These are phyloP conservation scores for Mycena alexandri DNA, from an alignment of 768 basidiomycete species.

Conservation along the genomic window DNA sequence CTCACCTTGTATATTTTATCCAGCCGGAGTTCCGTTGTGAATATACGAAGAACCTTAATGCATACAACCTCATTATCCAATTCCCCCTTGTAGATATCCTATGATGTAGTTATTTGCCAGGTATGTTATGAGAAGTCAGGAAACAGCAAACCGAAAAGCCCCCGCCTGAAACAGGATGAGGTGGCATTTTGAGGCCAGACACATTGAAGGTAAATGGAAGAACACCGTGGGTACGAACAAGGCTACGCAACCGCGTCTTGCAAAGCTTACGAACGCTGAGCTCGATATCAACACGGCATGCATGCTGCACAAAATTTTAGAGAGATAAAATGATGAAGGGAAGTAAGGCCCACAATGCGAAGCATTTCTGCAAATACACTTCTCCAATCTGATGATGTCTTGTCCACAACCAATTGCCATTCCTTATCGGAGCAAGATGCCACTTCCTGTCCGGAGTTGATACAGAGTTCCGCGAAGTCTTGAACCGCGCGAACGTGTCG, in stretches of 20 bases:
- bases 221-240: slow-evolving; percentile 16
- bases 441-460: slow-evolving; percentile 15
- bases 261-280: slow-evolving; percentile 14
- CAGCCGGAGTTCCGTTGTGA: slow-evolving; percentile 14
- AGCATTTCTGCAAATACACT: slow-evolving; percentile 19
- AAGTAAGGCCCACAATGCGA: slow-evolving; percentile 10
- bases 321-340: slow-evolving; percentile 6
- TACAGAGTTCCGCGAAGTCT: slow-evolving; percentile 19
- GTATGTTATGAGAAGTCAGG: slow-evolving; percentile 7
- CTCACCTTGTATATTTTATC: slow-evolving; percentile 24
- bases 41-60: slow-evolving; percentile 18
- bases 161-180: slow-evolving; percentile 13
- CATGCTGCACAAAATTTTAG: slow-evolving; percentile 15
- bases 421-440: slow-evolving; percentile 5
- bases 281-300: slow-evolving; percentile 14
- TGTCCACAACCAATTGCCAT: slow-evolving; percentile 8
- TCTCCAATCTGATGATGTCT: slow-evolving; percentile 17
- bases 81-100: slow-evolving; percentile 14
- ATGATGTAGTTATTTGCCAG: slow-evolving; percentile 11
- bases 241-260: slow-evolving; percentile 18
- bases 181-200: slow-evolving; percentile 10
- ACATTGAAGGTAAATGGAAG: slow-evolving; percentile 19
- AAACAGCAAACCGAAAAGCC: slow-evolving; percentile 17
- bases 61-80: slow-evolving; percentile 8
- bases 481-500: not conserved